Evolutionary conservation across 805 yeast species (phyloP).

Genomic region (Pichia nanzhaoensis): DNA sequence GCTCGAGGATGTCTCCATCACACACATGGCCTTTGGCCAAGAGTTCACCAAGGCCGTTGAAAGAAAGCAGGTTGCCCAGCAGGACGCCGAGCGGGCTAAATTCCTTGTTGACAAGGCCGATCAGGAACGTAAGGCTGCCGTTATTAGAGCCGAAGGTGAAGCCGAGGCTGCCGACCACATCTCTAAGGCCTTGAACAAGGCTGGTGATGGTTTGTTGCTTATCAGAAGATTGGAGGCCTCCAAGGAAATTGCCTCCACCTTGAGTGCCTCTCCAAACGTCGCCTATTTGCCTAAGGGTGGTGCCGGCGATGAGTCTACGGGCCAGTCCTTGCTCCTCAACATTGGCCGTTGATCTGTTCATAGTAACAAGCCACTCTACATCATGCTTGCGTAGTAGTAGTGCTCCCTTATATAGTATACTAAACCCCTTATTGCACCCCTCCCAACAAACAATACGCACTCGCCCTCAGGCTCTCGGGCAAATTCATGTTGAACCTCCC

Average conservation of each 20-base stretch:
- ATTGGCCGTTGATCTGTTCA: conserved; percentile 64
- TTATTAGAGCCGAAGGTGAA: conserved; percentile 98
- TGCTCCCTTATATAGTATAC: too few species aligned
- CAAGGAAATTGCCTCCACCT: conserved; percentile 86
- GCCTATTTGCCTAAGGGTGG: conserved; percentile 71
- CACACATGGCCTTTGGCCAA: conserved; percentile 94
- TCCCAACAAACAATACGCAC: too few species aligned
- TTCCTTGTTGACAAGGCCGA: conserved; percentile 92
- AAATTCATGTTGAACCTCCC: too few species aligned
- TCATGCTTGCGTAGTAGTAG: too few species aligned
- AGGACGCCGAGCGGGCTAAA: conserved; percentile 96
- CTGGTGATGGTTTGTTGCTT: conserved; percentile 91
- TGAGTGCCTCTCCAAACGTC: conserved; percentile 77
- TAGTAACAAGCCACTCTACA: too few species aligned
- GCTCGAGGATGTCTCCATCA: conserved; percentile 94
- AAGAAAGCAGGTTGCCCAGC: conserved; percentile 98
- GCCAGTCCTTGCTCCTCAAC: conserved; percentile 56
- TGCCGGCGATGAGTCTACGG: conserved; percentile 33
- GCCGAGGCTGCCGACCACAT: conserved; percentile 97
- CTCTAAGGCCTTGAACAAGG: conserved; percentile 84
- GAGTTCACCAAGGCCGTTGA: conserved; percentile 98
- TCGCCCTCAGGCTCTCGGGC: too few species aligned
- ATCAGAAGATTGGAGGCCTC: conserved; percentile 96
- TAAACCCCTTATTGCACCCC: too few species aligned
- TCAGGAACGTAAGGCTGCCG: conserved; percentile 91